Conservation (phyloP, 2,329 filamentous ascomycete species). For the Macroventuria anomochaeta region DNA sequence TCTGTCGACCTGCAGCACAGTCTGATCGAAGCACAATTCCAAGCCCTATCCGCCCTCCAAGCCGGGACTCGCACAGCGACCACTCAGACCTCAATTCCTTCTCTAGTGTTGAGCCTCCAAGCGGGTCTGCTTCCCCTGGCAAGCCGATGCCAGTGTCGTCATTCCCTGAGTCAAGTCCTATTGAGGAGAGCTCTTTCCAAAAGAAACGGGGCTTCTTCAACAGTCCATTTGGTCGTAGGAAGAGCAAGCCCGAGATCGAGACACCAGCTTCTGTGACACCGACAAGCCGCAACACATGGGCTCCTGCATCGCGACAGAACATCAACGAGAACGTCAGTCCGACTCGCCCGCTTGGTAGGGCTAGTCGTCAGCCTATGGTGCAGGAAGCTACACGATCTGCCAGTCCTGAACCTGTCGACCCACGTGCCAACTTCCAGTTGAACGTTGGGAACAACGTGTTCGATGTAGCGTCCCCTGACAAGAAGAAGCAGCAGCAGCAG, state of each 20-base stretch:
- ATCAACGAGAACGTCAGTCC: slow-evolving; percentile 52
- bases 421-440: slow-evolving; percentile 87
- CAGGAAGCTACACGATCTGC: slow-evolving; percentile 46
- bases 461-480: slow-evolving; percentile 81
- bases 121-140: slow-evolving; percentile 73
- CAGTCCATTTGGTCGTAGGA: slow-evolving; percentile 84
- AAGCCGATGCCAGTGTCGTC: slow-evolving; percentile 58
- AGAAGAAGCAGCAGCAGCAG: slow-evolving; percentile 55
- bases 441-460: slow-evolving; percentile 98
- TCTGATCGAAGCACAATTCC: slow-evolving; percentile 73
- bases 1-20: slow-evolving; percentile 78
- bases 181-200: slow-evolving; percentile 59
- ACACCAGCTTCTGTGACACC: slow-evolving; percentile 50
- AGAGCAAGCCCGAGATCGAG: slow-evolving; percentile 83
- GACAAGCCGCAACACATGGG: slow-evolving; percentile 62
- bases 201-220: slow-evolving; percentile 90
- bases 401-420: slow-evolving; percentile 81
- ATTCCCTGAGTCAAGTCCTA: slow-evolving; percentile 30
- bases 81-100: slow-evolving; percentile 88
- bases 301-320: slow-evolving; percentile 47
- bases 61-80: slow-evolving; percentile 88
- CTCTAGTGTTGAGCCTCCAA: slow-evolving; percentile 81
- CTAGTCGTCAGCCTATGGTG: slow-evolving; percentile 36
- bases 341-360: slow-evolving; percentile 49
- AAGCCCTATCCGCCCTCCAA: slow-evolving; percentile 76